Evolutionary conservation across 805 yeast genomes (phyloP), one percentile per base, ranked within the genome.

Genomic region (Sugiyamaella americana): DNA sequence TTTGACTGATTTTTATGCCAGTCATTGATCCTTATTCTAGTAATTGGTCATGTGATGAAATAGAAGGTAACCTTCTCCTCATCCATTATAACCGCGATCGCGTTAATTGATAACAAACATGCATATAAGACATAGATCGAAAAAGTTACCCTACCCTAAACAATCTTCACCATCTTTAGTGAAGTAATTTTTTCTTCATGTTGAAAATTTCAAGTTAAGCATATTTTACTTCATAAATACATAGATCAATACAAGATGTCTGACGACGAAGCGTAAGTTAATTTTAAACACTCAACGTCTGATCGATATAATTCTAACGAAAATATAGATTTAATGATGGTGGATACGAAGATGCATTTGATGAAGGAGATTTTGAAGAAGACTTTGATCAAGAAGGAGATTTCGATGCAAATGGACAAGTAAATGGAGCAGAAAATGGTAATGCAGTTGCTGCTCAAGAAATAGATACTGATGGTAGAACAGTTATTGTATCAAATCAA

Each of bases 311-410:
- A 10, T 18, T 35, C 42, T n/a, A 38, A 40, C 26, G 13, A 5
- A 16, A 17, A n/a, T 16, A 32, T 46, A 71, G 75, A 24, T 84
- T 80, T 67, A 82, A 85, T 57, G 71, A 68, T 46, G 61, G 60
- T 30, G n/a, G n/a, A n/a, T 61, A 51, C 45, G 67, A 63, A 46
- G 58, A 63, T 46, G 63, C 64, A 35, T 63, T 53, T 53, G 64
- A 59, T 37, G 71, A 65, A 57, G 94, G 79, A 56, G 95, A 88
- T 58, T 85, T 83, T 64, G 96, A 87, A 49, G 89, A 81, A 52
- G 95, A 84, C 59, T 81, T 80, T 63, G 82, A 89, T 3, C 95
- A 84, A 57, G 80, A 76, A 29, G 93, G 80, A 48, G 76, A 74
- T 47, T 63, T 59, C 44, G 68, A 56, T 19, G 70, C 59, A 18